phyloP scores from a whole-genome alignment of 306 rosid species.

The Trifolium repens region DNA sequence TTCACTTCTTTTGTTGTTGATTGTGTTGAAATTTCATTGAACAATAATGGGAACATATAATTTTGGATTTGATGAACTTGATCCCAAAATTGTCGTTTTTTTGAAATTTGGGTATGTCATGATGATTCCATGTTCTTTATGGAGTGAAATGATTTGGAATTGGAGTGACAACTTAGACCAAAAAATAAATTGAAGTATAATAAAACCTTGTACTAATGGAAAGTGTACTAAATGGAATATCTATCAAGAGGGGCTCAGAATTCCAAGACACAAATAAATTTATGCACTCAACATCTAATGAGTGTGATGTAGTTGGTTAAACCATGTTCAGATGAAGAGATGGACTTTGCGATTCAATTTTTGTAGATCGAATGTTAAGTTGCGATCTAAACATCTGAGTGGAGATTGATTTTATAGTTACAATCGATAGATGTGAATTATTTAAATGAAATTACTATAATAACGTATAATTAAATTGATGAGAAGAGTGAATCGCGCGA shows the following conservation, averaged over 20 bases:
- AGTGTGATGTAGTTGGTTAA: too few relatives aligned
- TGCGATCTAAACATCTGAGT: too few relatives aligned
- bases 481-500: too few relatives aligned
- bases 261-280: conserved; percentile 23
- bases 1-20: conserved; percentile 17
- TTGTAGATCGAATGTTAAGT: too few relatives aligned
- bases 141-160: conserved; percentile 32
- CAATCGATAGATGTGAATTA: too few relatives aligned
- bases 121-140: conserved; percentile 18
- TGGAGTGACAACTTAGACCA: conserved; percentile 29
- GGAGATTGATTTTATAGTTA: too few relatives aligned
- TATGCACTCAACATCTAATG: too few relatives aligned
- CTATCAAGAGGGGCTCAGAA: conserved; percentile 41
- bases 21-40: conserved; percentile 14
- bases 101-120: conserved; percentile 37
- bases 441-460: too few relatives aligned
- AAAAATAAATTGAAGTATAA: background rate
- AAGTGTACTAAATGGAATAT: background rate
- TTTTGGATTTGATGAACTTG: background rate
- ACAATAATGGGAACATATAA: conserved; percentile 28
- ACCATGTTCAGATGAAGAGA: too few relatives aligned
- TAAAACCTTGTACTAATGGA: background rate
- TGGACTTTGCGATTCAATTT: too few relatives aligned
- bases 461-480: too few relatives aligned
- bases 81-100: conserved; percentile 56